Conservation (phyloP, 169 alveolate species). For the Plasmodium vivax region DNA sequence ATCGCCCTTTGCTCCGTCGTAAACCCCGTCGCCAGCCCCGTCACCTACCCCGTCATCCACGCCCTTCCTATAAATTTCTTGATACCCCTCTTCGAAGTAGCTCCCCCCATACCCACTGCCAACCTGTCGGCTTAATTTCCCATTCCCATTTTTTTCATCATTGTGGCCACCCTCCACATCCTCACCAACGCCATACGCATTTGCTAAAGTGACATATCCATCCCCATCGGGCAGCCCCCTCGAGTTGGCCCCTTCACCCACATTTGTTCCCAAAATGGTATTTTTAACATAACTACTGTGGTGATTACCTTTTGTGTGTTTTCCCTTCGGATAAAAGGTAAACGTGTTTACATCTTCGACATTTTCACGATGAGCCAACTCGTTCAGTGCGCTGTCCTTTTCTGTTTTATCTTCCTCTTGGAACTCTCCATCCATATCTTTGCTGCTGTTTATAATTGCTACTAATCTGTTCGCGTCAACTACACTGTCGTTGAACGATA, state of each 20-base stretch:
- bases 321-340: constrained; percentile 8
- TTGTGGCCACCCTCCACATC: not conserved
- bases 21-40: no score
- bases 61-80: not conserved
- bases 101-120: not conserved
- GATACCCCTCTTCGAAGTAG: not conserved
- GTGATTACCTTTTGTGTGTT: not conserved
- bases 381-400: not conserved
- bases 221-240: not conserved
- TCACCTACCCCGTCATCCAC: not conserved
- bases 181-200: not conserved
- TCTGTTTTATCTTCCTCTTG: not conserved
- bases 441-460: not conserved
- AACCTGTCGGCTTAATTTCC: not conserved
- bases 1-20: not conserved
- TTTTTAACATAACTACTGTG: not conserved
- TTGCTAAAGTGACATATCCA: not conserved
- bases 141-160: not conserved
- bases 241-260: not conserved
- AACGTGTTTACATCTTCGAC: not conserved
- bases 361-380: not conserved
- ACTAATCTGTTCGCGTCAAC: not conserved
- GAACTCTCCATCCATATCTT: constrained; percentile 45
- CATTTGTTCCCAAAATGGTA: not conserved
- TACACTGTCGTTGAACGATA: constrained; percentile 11